Percentiles rank a stretch among this genome's conserved stretches.
phyloP scores from a whole-genome alignment of 345 rosid species.

The Erysimum cheiranthoides region DNA sequence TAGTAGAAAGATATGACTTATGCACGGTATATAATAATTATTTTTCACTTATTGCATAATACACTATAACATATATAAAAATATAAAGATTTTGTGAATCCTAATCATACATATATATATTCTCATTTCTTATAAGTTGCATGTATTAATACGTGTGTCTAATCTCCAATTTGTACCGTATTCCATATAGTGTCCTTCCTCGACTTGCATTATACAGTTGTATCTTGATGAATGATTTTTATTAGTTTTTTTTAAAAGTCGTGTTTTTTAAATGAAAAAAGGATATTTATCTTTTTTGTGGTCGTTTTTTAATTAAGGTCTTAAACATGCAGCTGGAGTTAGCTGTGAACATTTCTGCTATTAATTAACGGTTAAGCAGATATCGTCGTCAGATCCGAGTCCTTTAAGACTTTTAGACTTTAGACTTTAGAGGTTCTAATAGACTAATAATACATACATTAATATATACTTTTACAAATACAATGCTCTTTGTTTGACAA shows the following conservation, averaged over 20 bases:
- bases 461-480: neutral
- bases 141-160: neutral
- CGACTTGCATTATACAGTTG: neutral
- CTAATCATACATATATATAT: neutral
- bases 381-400: neutral
- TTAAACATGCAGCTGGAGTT: neutral
- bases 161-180: neutral
- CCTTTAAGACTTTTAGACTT: neutral
- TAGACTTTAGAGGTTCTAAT: slow-evolving; percentile 5
- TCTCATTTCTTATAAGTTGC: neutral
- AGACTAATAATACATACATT: neutral
- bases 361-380: neutral
- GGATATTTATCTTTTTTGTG: too few species aligned
- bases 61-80: neutral
- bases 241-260: neutral
- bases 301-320: neutral
- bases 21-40: neutral
- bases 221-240: neutral
- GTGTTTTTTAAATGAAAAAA: too few species aligned
- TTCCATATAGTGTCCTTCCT: neutral
- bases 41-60: neutral
- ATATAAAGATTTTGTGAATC: neutral
- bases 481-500: neutral
- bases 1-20: neutral
- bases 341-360: slow-evolving; percentile 1